Base-by-base conservation (phyloP, 2,329 filamentous ascomycete genomes). In the Westerdykella sp. region DNA sequence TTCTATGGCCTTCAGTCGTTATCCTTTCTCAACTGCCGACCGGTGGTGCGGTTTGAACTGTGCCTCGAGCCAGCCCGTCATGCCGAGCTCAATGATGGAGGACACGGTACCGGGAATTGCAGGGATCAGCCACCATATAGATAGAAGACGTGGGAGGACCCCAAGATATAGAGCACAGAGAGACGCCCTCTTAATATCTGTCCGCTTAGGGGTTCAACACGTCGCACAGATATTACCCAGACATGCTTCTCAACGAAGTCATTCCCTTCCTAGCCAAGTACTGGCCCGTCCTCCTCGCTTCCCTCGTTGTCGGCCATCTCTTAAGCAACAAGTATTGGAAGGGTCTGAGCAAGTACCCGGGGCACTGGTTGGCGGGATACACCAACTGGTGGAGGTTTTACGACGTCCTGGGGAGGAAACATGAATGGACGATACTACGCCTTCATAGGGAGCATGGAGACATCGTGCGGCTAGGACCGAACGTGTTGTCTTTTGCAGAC, bases 311-410 rank as follows among this genome's bases (percentile, higher is more conserved):
- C 25, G 56, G 59, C 13, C 63, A 67, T 37, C 54, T 73, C 2
- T 40, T 73, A 4, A 62, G 61, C 48, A 75, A 75, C 55, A 73
- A 74, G 43, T 73, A 66, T 54, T 63, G 68, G 61, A 69, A 70
- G 55, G 82, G 83, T 5, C 67, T 88, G 45, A 79, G 82, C 65
- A 80, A 76, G 57, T 87, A 87, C 53, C 86, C 87, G 0, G 87
- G 86, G 0, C 85, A 83, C 0, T 72, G 81, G 43, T 57, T 87
- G 34, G 87, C 86, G 15, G 81, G 69, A 4, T 72, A 79, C 42
- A 85, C 83, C 11, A 79, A 91, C 58, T 81, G 79, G 74, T 91
- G 86, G 85, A 75, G 86, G 15, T 79, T 88, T 49, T 74, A 76
- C 56, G 83, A 88, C 54, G 84, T 86, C 1, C 80, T 74, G 44